Evolutionary conservation across 176 grass and related monocot genomes (phyloP).

Genomic region (Musa schizocarpa): DNA sequence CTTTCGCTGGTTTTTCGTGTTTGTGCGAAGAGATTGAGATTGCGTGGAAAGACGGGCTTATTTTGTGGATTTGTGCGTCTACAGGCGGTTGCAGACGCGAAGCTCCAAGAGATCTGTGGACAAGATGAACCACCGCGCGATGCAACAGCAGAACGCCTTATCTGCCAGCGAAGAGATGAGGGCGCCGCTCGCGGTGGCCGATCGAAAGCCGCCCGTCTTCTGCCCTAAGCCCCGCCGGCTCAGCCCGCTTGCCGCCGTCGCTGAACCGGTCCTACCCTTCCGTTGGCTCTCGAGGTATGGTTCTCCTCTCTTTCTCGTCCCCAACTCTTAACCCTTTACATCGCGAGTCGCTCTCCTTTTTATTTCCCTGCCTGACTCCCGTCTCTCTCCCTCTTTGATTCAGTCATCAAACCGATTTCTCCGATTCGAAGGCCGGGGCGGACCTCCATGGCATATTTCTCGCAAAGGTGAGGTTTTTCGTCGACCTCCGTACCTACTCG

Average conservation of each 20-base stretch:
- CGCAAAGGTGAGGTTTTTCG: slow-evolving; percentile 3
- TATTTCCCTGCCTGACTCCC: background rate
- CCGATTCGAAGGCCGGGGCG: background rate
- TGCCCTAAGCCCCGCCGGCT: slow-evolving; percentile 27
- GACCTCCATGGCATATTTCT: slow-evolving; percentile 12
- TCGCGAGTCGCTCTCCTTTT: no score
- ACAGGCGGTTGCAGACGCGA: background rate
- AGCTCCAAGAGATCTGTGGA: background rate
- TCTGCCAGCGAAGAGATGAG: slow-evolving; percentile 10
- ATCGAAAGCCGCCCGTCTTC: slow-evolving; percentile 5
- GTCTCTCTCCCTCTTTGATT: background rate
- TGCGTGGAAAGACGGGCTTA: no score
- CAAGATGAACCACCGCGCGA: slow-evolving; percentile 14
- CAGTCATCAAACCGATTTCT: slow-evolving; percentile 12
- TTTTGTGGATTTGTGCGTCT: background rate
- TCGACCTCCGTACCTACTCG: background rate
- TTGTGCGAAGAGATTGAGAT: background rate
- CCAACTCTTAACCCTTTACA: background rate
- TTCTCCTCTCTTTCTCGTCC: background rate
- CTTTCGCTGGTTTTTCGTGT: background rate
- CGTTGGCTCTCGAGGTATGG: slow-evolving; percentile 10
- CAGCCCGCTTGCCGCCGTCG: background rate
- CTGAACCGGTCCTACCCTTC: background rate
- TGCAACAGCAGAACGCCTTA: slow-evolving; percentile 3
- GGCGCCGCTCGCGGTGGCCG: background rate